Percentiles rank a stretch among this genome's conserved stretches.
Conservation (phyloP, 2,329 filamentous ascomycete genomes). For the Byssothecium circinans region DNA sequence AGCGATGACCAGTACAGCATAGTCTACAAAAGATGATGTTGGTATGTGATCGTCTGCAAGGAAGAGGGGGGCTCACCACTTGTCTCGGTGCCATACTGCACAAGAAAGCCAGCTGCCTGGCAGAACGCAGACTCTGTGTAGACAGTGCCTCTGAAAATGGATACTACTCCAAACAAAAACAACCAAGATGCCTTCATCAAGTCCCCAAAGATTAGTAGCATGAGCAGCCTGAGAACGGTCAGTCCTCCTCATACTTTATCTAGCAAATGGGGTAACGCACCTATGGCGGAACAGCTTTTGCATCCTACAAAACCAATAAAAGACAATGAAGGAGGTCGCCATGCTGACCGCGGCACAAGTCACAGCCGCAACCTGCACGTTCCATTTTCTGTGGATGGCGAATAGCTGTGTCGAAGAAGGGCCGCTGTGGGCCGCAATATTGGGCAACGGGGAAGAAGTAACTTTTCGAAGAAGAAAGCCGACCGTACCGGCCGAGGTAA, state of each 20-base stretch:
- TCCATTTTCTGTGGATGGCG: constrained; percentile 20
- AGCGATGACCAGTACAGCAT: constrained; percentile 72
- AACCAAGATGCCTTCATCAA: constrained; percentile 71
- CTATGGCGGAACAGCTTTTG: constrained; percentile 73
- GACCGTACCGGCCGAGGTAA: neutral
- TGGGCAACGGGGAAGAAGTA: constrained; percentile 8
- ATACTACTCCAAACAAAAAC: constrained; percentile 64
- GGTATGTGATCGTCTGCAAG: constrained; percentile 5
- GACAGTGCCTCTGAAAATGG: constrained; percentile 57
- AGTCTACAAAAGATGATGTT: constrained; percentile 50
- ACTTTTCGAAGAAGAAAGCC: constrained; percentile 1
- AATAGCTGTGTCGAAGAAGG: constrained; percentile 12
- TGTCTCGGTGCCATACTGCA: constrained; percentile 67
- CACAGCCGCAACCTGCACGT: constrained; percentile 39
- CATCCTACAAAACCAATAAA: constrained; percentile 76
- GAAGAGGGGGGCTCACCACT: constrained; percentile 52
- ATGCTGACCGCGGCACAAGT: constrained; percentile 56
- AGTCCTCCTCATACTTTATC: neutral
- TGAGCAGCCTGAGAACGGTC: constrained; percentile 61
- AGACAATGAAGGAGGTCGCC: constrained; percentile 56
- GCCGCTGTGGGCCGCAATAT: constrained; percentile 4
- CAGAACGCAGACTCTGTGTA: constrained; percentile 60
- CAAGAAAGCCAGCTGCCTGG: constrained; percentile 68
- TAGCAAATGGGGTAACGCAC: constrained; percentile 47
- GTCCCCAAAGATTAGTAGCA: constrained; percentile 73